A percentile compares a stretch with the other conserved stretches of the same genome.
phyloP scores from a whole-genome alignment of 1,139 yeast species.

The Komagataea norvegica region DNA sequence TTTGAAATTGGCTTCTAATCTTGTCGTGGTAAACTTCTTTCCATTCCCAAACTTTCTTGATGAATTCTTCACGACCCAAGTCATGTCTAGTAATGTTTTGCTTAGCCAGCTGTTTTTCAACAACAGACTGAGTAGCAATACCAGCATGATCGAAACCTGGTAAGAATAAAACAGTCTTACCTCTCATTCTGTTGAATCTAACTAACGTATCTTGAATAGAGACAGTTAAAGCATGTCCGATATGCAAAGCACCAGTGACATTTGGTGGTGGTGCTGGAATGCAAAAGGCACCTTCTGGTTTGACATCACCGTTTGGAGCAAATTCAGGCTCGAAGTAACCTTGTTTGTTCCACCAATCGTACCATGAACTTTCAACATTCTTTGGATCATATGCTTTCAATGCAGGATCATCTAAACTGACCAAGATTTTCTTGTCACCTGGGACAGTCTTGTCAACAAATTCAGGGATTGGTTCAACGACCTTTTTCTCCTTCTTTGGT shows the following conservation, averaged over 20 bases:
- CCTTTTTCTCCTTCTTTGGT: slow-evolving; percentile 71
- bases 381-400: slow-evolving; percentile 91
- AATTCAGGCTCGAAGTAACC: slow-evolving; percentile 88
- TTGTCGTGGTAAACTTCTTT: slow-evolving; percentile 87
- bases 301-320: slow-evolving; percentile 64
- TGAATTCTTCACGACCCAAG: slow-evolving; percentile 85
- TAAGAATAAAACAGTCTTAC: slow-evolving; percentile 84
- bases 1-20: slow-evolving; percentile 78
- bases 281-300: slow-evolving; percentile 79
- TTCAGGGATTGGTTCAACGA: slow-evolving; percentile 71
- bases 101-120: slow-evolving; percentile 84
- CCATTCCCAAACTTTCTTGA: slow-evolving; percentile 96
- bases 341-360: slow-evolving; percentile 92
- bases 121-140: slow-evolving; percentile 97
- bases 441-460: slow-evolving; percentile 76
- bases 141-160: slow-evolving; percentile 99
- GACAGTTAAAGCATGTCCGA: slow-evolving; percentile 96
- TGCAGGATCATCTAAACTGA: slow-evolving; percentile 84
- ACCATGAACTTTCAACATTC: slow-evolving; percentile 96
- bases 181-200: slow-evolving; percentile 95
- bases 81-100: slow-evolving; percentile 92
- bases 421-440: slow-evolving; percentile 87
- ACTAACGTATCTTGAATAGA: slow-evolving; percentile 91
- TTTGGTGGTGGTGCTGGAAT: slow-evolving; percentile 99
- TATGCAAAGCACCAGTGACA: slow-evolving; percentile 97